phyloP scores from a whole-genome alignment of 139 green algal genomes.

The Edaphochlamys debaryana region DNA sequence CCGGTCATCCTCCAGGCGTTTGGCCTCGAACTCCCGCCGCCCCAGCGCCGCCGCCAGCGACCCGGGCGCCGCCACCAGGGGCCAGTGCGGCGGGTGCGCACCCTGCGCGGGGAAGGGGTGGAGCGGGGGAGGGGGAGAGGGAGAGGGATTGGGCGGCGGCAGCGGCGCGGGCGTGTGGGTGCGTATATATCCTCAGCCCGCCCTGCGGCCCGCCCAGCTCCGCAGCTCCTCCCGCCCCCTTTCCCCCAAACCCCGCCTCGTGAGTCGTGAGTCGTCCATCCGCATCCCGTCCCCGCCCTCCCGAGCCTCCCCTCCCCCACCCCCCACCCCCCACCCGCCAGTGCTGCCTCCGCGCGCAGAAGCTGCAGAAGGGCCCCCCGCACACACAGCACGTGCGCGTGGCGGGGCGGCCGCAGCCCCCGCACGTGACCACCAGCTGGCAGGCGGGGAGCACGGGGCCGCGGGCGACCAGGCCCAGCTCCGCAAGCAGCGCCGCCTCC shows the following conservation, averaged over 20 bases:
- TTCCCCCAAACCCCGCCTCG: neutral
- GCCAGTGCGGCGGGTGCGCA: slow-evolving; percentile 77
- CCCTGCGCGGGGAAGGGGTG: neutral
- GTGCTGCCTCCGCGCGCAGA: slow-evolving; percentile 86
- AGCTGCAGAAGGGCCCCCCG: slow-evolving; percentile 73
- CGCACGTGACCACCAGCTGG: slow-evolving; percentile 89
- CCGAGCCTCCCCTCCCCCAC: no score
- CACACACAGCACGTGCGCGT: slow-evolving; percentile 63
- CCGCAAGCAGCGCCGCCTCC: slow-evolving; percentile 81
- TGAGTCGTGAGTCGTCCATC: no score
- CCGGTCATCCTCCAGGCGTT: slow-evolving; percentile 77
- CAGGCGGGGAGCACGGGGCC: slow-evolving; percentile 40
- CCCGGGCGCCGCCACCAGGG: slow-evolving; percentile 70
- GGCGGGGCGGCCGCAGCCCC: slow-evolving; percentile 84
- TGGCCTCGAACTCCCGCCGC: slow-evolving; percentile 80
- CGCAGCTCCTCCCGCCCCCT: no score
- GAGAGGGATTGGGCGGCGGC: neutral
- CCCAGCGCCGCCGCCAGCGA: slow-evolving; percentile 75
- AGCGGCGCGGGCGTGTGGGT: no score
- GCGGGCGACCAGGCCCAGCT: slow-evolving; percentile 56
- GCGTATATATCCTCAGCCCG: neutral
- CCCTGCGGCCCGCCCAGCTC: neutral
- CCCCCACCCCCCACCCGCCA: slow-evolving; percentile 65
- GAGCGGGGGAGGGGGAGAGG: neutral
- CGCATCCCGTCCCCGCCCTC: neutral